A percentile compares a stretch with the other conserved stretches of the same genome.
These are phyloP conservation scores for Isoetes taiwanensis DNA, from an alignment of 75 land plant species.

Conservation along the genomic window DNA sequence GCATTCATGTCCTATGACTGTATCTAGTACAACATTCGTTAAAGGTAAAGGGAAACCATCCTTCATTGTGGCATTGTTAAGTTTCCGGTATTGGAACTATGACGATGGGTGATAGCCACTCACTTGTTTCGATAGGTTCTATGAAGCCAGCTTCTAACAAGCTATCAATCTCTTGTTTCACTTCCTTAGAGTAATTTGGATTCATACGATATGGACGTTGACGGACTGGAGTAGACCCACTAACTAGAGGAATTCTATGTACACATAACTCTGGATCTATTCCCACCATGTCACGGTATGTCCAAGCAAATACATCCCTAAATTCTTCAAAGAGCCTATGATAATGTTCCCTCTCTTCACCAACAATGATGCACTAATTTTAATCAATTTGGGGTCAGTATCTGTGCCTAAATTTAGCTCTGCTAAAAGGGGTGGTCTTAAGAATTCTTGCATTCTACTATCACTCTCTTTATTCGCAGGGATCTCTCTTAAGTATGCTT, in stretches of 20 bases:
- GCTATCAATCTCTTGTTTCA: too few relatives aligned
- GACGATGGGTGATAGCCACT: slow-evolving; percentile 10
- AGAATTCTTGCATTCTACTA: too few relatives aligned
- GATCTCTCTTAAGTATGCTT: too few relatives aligned
- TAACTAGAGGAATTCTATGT: neutral
- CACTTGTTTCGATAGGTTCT: neutral
- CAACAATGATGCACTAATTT: too few relatives aligned
- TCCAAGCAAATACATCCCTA: neutral
- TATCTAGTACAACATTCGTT: neutral
- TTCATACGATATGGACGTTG: slow-evolving; percentile 1
- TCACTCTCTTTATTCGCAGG: too few relatives aligned
- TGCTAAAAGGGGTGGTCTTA: too few relatives aligned
- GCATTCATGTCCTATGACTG: slow-evolving; percentile 1
- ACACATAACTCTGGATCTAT: neutral
- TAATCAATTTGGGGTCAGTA: too few relatives aligned
- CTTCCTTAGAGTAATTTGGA: slow-evolving; percentile 5
- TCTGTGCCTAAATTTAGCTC: too few relatives aligned
- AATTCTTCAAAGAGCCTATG: neutral
- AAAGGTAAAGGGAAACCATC: neutral
- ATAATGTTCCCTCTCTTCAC: too few relatives aligned
- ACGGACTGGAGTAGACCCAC: neutral
- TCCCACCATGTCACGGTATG: neutral
- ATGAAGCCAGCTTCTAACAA: slow-evolving; percentile 1
- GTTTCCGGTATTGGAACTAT: neutral
- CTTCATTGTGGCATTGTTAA: neutral